Base-by-base conservation (phyloP, 129 eudicot genomes). In the Lactuca saligna region DNA sequence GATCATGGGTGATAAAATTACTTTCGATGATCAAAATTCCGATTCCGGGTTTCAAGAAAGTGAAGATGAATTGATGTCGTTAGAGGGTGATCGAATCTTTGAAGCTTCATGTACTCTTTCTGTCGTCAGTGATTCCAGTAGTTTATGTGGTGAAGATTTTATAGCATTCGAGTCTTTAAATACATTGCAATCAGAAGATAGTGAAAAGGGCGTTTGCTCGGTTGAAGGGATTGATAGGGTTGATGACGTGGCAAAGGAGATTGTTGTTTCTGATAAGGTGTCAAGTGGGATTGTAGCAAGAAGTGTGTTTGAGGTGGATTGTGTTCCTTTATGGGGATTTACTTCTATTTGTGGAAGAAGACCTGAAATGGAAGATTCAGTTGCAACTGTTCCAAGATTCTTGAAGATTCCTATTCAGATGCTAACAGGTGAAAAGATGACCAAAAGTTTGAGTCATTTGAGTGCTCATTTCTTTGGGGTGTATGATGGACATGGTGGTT, bases 81-180 rank as follows among this genome's bases (percentile, higher is more conserved):
- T 82, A 63, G 96, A 89, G 60, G 90, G 86, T 25, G 87, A 89
- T 57, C 82, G 80, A 42, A 63, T 82, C 8, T 82, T 80, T 56
- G 96, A 87, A 63, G 74, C 64, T 44, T 82, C 84, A 12, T 82
- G 85, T 71, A 74, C 95, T 6, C 69, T 87, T 57, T 84, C 95
- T 1, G 74, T 86, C 67, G 84, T 77, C 66, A 89, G 96, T 78
- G 94, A 89, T 84, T 82, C 80, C n/a, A 78, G 90, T 64, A 86
- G 96, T 68, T 68, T 86, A 58, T 84, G 97, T 17, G 89, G 82
- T 55, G 97, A 90, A 20, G 97, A 90, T 63, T 69, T 87, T 11
- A 68, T 84, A 49, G 78, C 65, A 12, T 82, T 79, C 3, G 93
- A 83, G 56, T 44, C 65, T 38, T 32, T 76, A 13, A 82, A 83